Conservation (phyloP, 495 filamentous ascomycete genomes). For the Aspergillus coremiiformis region DNA sequence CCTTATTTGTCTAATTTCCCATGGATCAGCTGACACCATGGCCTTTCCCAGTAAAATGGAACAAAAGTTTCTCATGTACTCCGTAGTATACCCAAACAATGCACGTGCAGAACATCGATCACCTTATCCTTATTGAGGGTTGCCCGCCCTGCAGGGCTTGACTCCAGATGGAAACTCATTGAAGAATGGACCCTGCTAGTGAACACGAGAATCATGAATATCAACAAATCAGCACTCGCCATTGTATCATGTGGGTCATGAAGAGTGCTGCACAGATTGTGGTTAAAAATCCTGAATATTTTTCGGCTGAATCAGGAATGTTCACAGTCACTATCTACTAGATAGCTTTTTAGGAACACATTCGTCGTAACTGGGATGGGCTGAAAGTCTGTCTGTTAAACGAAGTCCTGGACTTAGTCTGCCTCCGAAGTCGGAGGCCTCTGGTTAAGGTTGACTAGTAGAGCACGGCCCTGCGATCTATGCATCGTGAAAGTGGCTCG, state of each 20-base stretch:
- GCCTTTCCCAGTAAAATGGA: conserved; percentile 8
- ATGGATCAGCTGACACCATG: conserved; percentile 12
- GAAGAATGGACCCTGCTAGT: background rate
- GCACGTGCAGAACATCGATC: background rate
- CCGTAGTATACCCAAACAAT: background rate
- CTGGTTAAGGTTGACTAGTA: background rate
- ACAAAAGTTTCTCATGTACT: background rate
- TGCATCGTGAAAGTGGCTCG: background rate
- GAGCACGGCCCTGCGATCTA: conserved; percentile 2
- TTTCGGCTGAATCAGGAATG: background rate
- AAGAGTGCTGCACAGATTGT: background rate
- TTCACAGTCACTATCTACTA: background rate
- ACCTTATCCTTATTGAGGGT: background rate
- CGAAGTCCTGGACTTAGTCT: background rate
- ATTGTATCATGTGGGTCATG: background rate
- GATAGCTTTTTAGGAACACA: background rate
- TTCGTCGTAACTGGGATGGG: background rate
- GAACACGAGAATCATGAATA: background rate
- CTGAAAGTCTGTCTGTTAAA: background rate
- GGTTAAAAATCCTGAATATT: background rate
- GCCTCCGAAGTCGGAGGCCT: background rate
- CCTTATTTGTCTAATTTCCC: conserved; percentile 11
- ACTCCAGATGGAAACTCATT: background rate
- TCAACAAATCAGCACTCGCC: background rate
- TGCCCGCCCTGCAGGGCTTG: background rate